Conservation (phyloP, 202 grass and related monocot genomes). For the Eragrostis tef region DNA sequence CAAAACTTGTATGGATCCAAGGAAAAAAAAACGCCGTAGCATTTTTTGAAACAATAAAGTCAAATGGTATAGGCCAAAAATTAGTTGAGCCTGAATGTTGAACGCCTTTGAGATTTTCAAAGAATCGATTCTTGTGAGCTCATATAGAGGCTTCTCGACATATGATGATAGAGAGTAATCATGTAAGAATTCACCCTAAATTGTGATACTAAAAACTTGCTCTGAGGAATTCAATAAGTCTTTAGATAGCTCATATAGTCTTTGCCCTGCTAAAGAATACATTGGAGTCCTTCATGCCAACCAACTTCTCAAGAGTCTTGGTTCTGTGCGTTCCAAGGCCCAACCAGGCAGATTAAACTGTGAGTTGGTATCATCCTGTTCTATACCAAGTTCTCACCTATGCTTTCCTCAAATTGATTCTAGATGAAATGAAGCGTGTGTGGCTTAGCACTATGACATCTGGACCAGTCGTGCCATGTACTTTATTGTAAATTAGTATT, state of each 20-base stretch:
- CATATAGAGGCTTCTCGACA: neutral
- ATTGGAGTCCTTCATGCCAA: neutral
- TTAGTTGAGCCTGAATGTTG: neutral
- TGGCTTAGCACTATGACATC: neutral
- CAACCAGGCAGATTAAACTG: constrained; percentile 8
- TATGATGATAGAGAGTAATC: neutral
- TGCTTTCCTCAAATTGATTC: neutral
- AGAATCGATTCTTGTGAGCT: constrained; percentile 5
- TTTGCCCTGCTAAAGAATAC: neutral
- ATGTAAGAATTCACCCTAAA: constrained; percentile 33
- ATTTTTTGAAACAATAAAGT: constrained; percentile 32
- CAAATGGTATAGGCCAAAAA: constrained; percentile 9
- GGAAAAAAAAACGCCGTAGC: neutral
- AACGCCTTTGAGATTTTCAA: constrained; percentile 4
- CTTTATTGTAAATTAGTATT: neutral
- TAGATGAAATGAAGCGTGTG: neutral
- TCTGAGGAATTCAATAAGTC: constrained; percentile 10
- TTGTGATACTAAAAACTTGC: constrained; percentile 22
- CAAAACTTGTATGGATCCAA: constrained; percentile 6
- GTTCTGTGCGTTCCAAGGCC: neutral
- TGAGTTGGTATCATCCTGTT: neutral
- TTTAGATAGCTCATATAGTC: constrained; percentile 3
- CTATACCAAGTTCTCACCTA: neutral
- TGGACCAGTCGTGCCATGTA: neutral
- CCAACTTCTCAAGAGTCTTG: neutral